phyloP scores from a whole-genome alignment of 2,329 filamentous ascomycete species.

The Dactylellina drechsleri region DNA sequence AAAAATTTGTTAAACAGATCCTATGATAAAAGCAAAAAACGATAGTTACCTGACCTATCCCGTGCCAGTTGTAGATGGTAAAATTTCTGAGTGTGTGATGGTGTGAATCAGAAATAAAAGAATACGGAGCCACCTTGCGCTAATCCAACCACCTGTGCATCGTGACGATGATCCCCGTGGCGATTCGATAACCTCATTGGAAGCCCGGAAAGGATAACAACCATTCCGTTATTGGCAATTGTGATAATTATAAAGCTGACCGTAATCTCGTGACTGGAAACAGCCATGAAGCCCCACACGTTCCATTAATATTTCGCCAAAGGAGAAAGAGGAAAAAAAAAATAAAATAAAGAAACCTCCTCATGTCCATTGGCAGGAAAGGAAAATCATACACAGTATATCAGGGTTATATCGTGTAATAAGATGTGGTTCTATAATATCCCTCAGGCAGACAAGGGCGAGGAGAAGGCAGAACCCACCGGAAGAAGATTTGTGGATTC shows the following conservation, averaged over 20 bases:
- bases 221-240: slow-evolving; percentile 33
- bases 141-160: too few species aligned
- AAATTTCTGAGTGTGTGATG: slow-evolving; percentile 25
- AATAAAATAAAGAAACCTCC: too few species aligned
- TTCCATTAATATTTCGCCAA: background rate
- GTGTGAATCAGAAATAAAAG: slow-evolving; percentile 18
- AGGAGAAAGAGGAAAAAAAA: too few species aligned
- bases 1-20: too few species aligned
- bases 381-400: background rate
- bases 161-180: slow-evolving; percentile 15
- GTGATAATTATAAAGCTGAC: slow-evolving; percentile 29
- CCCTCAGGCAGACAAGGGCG: slow-evolving; percentile 17
- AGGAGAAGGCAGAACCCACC: slow-evolving; percentile 1
- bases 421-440: slow-evolving; percentile 11
- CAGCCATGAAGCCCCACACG: background rate
- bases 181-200: slow-evolving; percentile 20
- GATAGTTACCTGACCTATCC: background rate
- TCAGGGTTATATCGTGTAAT: slow-evolving; percentile 10
- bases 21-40: too few species aligned
- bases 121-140: slow-evolving; percentile 6
- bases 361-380: background rate
- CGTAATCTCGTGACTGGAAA: slow-evolving; percentile 23
- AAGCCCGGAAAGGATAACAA: background rate
- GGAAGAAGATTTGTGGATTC: background rate
- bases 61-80: slow-evolving; percentile 42